Percentiles rank a stretch among this genome's conserved stretches.
Evolutionary conservation across 306 rosid species (phyloP).

Genomic region (Pterocarpus macrocarpus): DNA sequence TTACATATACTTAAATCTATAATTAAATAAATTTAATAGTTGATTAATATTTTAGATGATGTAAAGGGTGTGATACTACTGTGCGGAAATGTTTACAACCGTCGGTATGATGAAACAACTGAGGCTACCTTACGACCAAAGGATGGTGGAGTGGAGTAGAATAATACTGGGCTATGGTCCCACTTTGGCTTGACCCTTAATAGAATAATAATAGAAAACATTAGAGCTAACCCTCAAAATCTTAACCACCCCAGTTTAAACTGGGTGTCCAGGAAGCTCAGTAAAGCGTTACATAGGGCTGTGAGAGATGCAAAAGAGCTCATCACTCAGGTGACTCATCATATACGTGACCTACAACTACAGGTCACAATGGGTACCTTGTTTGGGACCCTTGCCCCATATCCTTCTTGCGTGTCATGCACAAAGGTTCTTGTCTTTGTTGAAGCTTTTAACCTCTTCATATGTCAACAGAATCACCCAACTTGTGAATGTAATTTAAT

Average conservation of each 20-base stretch:
- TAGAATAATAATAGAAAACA: conserved; percentile 43
- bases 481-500: not conserved
- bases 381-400: conserved; percentile 44
- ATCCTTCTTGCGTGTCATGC: conserved; percentile 43
- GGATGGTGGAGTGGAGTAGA: conserved; percentile 22
- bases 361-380: conserved; percentile 25
- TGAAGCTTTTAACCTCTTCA: conserved; percentile 21
- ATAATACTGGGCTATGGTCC: conserved; percentile 43
- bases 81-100: conserved; percentile 38
- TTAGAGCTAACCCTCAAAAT: conserved; percentile 61
- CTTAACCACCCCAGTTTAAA: conserved; percentile 64
- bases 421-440: conserved; percentile 4
- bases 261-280: conserved; percentile 44
- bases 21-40: too few species aligned
- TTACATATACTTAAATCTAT: too few species aligned
- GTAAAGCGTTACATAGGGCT: not conserved
- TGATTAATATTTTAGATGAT: not conserved
- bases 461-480: not conserved
- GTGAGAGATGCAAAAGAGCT: conserved; percentile 1
- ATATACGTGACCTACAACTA: conserved; percentile 29
- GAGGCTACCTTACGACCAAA: conserved; percentile 48
- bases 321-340: conserved; percentile 47
- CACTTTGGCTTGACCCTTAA: conserved; percentile 41
- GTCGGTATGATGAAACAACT: conserved; percentile 40
- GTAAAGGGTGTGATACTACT: not conserved